Percentiles rank a stretch among this genome's conserved stretches.
Conservation (phyloP, 352 stramenopile species). For the Pythium vanterpoolii region DNA sequence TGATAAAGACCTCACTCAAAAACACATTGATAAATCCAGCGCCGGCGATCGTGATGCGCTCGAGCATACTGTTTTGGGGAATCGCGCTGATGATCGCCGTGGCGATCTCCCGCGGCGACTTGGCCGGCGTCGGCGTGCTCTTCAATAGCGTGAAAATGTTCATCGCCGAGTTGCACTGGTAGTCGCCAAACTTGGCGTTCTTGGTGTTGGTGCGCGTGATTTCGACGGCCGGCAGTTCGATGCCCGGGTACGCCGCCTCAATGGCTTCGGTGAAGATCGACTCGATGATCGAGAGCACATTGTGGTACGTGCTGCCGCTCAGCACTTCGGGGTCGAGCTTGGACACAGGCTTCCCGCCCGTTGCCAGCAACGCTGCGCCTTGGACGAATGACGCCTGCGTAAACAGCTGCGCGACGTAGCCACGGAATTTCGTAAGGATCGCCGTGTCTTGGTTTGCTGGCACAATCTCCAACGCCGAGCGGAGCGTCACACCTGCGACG, state of each 20-base stretch:
- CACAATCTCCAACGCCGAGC: conserved; percentile 52
- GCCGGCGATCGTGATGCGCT: conserved; percentile 90
- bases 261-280: conserved; percentile 73
- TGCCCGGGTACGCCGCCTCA: conserved; percentile 56
- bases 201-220: conserved; percentile 74
- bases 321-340: conserved; percentile 50
- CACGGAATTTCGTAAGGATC: conserved; percentile 54
- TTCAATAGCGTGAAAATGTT: conserved; percentile 96
- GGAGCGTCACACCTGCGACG: conserved; percentile 67
- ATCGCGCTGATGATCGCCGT: conserved; percentile 88
- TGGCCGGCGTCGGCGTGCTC: conserved; percentile 60
- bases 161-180: conserved; percentile 99
- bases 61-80: conserved; percentile 77
- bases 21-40: conserved; percentile 98
- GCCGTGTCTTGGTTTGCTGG: conserved; percentile 41
- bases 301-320: conserved; percentile 68
- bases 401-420: conserved; percentile 72
- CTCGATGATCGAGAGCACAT: conserved; percentile 72
- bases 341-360: conserved; percentile 39
- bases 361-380: conserved; percentile 40
- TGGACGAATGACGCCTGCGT: conserved; percentile 39
- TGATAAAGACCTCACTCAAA: conserved; percentile 85
- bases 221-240: conserved; percentile 53
- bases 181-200: conserved; percentile 92
- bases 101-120: conserved; percentile 86